These are phyloP conservation scores for Exserohilum turcica DNA, from an alignment of 2,329 filamentous ascomycete species.

Conservation along the genomic window DNA sequence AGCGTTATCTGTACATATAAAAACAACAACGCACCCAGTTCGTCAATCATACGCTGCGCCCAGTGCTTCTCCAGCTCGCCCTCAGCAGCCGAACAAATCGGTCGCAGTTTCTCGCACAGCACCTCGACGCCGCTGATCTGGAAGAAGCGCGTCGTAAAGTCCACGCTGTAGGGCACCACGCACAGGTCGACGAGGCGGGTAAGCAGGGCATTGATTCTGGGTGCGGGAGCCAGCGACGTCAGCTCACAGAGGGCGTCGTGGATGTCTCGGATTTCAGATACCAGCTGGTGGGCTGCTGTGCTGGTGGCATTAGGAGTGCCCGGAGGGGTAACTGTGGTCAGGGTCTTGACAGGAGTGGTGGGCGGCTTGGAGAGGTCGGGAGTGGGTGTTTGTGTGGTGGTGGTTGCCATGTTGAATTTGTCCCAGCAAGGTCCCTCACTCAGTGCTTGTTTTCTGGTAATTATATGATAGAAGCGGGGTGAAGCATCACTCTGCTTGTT, in stretches of 20 bases:
- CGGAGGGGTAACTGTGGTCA: slow-evolving; percentile 26
- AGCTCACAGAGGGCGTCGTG: slow-evolving; percentile 20
- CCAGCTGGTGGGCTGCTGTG: slow-evolving; percentile 24
- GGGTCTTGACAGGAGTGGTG: neutral
- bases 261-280: slow-evolving; percentile 30
- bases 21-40: neutral
- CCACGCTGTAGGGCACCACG: slow-evolving; percentile 30
- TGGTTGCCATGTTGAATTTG: slow-evolving; percentile 1
- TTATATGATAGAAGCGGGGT: neutral
- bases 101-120: slow-evolving; percentile 48
- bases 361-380: neutral
- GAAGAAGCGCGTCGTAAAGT: slow-evolving; percentile 36
- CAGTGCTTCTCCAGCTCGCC: slow-evolving; percentile 54
- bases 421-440: neutral
- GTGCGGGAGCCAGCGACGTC: slow-evolving; percentile 38
- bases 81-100: slow-evolving; percentile 54
- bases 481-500: neutral
- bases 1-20: too few relatives aligned
- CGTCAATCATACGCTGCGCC: slow-evolving; percentile 45
- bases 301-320: slow-evolving; percentile 27
- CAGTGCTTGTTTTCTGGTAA: neutral
- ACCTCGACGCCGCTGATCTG: slow-evolving; percentile 35
- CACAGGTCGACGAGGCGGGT: slow-evolving; percentile 48
- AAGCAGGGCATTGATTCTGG: slow-evolving; percentile 44
- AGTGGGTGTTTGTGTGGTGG: neutral